Evolutionary conservation across 1,284 basidiomycete genomes (phyloP).

Genomic region (Hypsizygus ulmarius): DNA sequence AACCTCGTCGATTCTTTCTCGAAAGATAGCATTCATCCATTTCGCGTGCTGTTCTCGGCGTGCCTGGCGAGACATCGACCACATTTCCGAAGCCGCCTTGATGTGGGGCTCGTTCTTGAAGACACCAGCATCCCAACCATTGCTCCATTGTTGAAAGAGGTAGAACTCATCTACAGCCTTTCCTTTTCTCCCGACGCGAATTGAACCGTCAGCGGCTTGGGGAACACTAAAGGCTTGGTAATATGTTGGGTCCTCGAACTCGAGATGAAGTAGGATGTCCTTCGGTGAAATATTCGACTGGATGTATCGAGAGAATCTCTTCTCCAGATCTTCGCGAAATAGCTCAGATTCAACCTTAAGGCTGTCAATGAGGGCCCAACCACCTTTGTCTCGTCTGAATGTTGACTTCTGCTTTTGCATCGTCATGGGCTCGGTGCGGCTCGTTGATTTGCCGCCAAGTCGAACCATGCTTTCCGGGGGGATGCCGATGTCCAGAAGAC

Average conservation of each 20-base stretch:
- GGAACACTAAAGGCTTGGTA: constrained; percentile 51
- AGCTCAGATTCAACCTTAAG: constrained; percentile 28
- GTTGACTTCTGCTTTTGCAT: constrained; percentile 34
- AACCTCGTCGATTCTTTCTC: constrained; percentile 37
- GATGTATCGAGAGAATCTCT: constrained; percentile 32
- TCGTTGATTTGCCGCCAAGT: constrained; percentile 53
- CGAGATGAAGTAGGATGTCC: constrained; percentile 41
- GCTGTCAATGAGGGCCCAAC: constrained; percentile 40
- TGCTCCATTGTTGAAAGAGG: constrained; percentile 47
- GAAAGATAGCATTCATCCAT: constrained; percentile 44
- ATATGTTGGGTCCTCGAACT: constrained; percentile 44
- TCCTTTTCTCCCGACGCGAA: constrained; percentile 37
- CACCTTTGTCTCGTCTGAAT: constrained; percentile 23
- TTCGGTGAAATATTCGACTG: constrained; percentile 18
- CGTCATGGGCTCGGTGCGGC: constrained; percentile 40
- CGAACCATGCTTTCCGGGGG: constrained; percentile 45
- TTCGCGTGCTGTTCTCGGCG: constrained; percentile 31
- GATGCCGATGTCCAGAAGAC: constrained; percentile 57
- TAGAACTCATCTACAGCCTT: constrained; percentile 34
- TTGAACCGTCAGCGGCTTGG: constrained; percentile 38
- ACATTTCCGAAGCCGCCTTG: constrained; percentile 31
- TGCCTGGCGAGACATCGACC: constrained; percentile 38
- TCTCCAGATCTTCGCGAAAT: constrained; percentile 27
- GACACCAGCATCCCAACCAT: constrained; percentile 41
- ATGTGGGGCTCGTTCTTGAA: constrained; percentile 32